Evolutionary conservation across 164 flowering plant species (phyloP).

Genomic region (Liriodendron chinense): DNA sequence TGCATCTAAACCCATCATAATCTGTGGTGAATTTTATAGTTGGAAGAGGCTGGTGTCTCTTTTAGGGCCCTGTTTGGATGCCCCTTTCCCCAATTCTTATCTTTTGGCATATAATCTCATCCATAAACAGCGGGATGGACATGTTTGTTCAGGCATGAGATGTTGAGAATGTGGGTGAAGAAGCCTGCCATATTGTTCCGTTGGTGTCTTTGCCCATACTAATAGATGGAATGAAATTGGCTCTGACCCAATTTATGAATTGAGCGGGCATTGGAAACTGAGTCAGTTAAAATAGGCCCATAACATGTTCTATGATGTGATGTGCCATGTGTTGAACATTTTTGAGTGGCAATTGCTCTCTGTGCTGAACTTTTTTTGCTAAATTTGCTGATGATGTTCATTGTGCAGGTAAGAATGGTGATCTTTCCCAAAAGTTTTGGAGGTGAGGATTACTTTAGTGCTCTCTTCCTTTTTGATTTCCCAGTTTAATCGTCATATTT

Average conservation of each 20-base stretch:
- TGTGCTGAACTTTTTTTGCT: background rate
- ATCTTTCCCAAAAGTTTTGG: conserved; percentile 83
- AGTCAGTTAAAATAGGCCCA: background rate
- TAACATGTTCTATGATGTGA: background rate
- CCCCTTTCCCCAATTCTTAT: too few species aligned
- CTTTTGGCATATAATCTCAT: too few species aligned
- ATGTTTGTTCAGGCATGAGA: too few species aligned
- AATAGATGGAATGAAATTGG: too few species aligned
- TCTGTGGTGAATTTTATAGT: too few species aligned
- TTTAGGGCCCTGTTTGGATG: too few species aligned
- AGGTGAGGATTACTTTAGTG: conserved; percentile 42
- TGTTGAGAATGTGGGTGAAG: too few species aligned
- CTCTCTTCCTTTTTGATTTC: background rate
- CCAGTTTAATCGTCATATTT: background rate
- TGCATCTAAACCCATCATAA: too few species aligned
- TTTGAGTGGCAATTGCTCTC: background rate
- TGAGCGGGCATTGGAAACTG: background rate
- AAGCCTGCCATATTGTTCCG: too few species aligned
- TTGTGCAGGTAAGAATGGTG: conserved; percentile 72
- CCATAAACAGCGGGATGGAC: too few species aligned
- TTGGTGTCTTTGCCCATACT: too few species aligned
- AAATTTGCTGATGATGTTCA: background rate
- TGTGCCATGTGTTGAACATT: background rate
- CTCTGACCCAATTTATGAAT: background rate
- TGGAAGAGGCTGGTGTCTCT: too few species aligned